These are phyloP conservation scores for Chara braunii DNA, from an alignment of 139 green algal genomes.

Conservation along the genomic window DNA sequence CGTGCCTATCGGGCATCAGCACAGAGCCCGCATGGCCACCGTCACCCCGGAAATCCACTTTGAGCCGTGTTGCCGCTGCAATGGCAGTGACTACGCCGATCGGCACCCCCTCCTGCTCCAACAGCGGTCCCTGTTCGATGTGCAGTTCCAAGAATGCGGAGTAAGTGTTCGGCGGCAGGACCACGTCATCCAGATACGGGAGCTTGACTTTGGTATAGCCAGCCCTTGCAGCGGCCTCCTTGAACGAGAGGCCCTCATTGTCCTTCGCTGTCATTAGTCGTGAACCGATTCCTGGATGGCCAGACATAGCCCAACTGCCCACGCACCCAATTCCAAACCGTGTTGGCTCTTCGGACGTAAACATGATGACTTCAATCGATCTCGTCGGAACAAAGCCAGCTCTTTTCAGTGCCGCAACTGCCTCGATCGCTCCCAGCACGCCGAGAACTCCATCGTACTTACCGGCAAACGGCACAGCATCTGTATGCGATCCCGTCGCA, in stretches of 20 bases:
- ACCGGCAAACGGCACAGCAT: slow-evolving; percentile 85
- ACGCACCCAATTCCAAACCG: slow-evolving; percentile 82
- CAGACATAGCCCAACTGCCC: no score
- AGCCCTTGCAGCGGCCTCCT: slow-evolving; percentile 62
- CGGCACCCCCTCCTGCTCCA: slow-evolving; percentile 54
- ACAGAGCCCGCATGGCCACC: slow-evolving; percentile 76
- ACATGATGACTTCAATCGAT: slow-evolving; percentile 88
- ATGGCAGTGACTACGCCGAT: slow-evolving; percentile 77
- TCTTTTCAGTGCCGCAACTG: slow-evolving; percentile 45
- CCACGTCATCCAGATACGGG: background rate
- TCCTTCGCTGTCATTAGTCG: slow-evolving; percentile 58
- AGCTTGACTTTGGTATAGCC: slow-evolving; percentile 38
- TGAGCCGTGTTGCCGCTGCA: slow-evolving; percentile 51
- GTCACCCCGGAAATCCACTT: slow-evolving; percentile 44
- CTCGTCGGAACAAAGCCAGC: slow-evolving; percentile 62
- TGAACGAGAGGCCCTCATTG: slow-evolving; percentile 67
- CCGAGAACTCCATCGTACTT: slow-evolving; percentile 81
- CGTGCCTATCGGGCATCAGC: slow-evolving; percentile 70
- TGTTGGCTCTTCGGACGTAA: slow-evolving; percentile 91
- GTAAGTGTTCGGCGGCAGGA: background rate
- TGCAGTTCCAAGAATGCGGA: slow-evolving; percentile 81
- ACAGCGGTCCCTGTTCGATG: slow-evolving; percentile 85
- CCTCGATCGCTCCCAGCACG: slow-evolving; percentile 64
- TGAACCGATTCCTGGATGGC: no score
- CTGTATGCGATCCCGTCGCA: slow-evolving; percentile 76